A percentile compares a stretch with the other conserved stretches of the same genome.
These are phyloP conservation scores for Calonectria leucothoes DNA, from an alignment of 2,329 filamentous ascomycete genomes.

Conservation along the genomic window DNA sequence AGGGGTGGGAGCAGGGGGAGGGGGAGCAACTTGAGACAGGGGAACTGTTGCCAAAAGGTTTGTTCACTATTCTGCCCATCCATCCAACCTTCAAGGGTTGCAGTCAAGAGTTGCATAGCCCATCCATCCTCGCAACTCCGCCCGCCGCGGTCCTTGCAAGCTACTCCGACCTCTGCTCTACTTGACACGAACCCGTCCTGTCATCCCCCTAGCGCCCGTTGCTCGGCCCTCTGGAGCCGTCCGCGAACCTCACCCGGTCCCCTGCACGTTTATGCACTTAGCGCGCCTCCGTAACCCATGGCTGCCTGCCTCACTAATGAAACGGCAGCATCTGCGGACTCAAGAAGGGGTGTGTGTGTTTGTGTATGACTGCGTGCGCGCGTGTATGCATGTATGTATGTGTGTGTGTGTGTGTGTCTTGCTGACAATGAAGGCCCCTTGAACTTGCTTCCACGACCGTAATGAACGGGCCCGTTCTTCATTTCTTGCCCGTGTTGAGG, in stretches of 20 bases:
- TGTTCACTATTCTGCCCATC: background rate
- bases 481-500: conserved; percentile 67
- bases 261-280: conserved; percentile 20
- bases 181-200: conserved; percentile 41
- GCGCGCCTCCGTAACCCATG: conserved; percentile 18
- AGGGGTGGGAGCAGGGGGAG: background rate
- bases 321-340: background rate
- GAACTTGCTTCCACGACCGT: background rate
- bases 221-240: conserved; percentile 20
- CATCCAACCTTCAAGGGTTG: background rate
- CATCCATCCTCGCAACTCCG: conserved; percentile 29
- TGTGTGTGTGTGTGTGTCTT: background rate
- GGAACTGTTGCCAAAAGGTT: conserved; percentile 6
- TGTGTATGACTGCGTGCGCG: too few species aligned
- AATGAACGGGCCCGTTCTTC: conserved; percentile 13
- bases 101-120: conserved; percentile 20
- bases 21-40: background rate
- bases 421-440: background rate
- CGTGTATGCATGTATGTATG: too few species aligned
- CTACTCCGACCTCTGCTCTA: conserved; percentile 29
- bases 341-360: background rate
- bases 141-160: conserved; percentile 7
- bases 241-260: conserved; percentile 16
- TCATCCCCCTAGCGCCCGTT: conserved; percentile 32
- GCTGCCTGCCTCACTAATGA: conserved; percentile 23